Base-by-base conservation (phyloP, 257 asterid genomes). In the Salvia splendens region DNA sequence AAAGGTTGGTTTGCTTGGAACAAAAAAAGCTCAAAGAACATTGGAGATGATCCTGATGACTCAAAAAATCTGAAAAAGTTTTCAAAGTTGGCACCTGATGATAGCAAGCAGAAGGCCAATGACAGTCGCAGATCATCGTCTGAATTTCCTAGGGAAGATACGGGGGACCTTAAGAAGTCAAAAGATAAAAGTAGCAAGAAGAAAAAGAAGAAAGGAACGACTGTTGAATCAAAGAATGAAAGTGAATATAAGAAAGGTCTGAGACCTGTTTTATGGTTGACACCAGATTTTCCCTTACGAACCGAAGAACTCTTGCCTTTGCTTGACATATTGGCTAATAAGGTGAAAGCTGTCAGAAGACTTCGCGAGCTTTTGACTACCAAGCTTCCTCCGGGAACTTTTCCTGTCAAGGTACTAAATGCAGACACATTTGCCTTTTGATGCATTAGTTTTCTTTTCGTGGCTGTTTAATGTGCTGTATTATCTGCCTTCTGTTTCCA, bases 341-440 rank as follows among this genome's bases (percentile, higher is more conserved):
- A 94, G 83, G 99, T 94, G 70, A 94, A 94, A 78, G 98, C 96
- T 10, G 81, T 94, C 20, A 81, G 98, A 79, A 94, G 99, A 85
- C 85, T 94, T 52, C 82, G 98, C 59, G 99, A 94, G 90, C 91
- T 94, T 70, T 80, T 94, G 85, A 94, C 99, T 54, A 94, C 99
- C 41, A 94, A 88, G 75, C 85, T 94, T 68, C 99, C 98, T 69
- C 70, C 77, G 63, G 96, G 95, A 73, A 91, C 99, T 35, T 94
- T 94, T 77, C 99, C 99, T 52, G 96, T 83, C 77, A 94, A 94
- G 99, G 99, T 94, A 94, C 67, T 43, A 72, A 14, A 12, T 73
- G 12, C 15, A 16, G 33, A 66, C 49, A 45, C 60, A 45, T 64
- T 53, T 51, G 35, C 54, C 28, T 49, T 61, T 67, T 66, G 49